These are phyloP conservation scores for Penicillium verhagenii DNA, from an alignment of 495 filamentous ascomycete genomes.

Conservation along the genomic window DNA sequence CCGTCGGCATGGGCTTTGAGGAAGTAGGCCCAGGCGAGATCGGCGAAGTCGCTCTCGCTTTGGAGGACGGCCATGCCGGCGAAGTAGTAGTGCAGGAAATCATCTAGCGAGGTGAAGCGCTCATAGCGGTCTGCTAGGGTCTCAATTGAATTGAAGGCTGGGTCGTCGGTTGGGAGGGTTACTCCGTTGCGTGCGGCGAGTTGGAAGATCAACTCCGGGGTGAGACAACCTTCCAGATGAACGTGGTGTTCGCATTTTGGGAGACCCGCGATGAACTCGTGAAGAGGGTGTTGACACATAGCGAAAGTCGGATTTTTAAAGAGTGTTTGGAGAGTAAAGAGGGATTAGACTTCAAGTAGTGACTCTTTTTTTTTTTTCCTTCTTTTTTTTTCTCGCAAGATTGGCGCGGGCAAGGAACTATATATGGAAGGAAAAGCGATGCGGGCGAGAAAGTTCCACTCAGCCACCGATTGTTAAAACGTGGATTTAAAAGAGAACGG, in stretches of 20 bases:
- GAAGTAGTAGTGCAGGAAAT: conserved; percentile 79
- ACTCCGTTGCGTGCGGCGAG: conserved; percentile 65
- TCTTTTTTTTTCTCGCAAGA: too few relatives aligned
- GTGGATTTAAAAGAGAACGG: background rate
- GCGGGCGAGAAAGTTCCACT: background rate
- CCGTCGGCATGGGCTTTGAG: conserved; percentile 59
- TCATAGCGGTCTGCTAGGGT: conserved; percentile 60
- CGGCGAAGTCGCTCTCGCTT: conserved; percentile 62
- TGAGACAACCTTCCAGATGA: conserved; percentile 71
- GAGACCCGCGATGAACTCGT: conserved; percentile 62
- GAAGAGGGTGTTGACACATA: conserved; percentile 43
- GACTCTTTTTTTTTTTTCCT: background rate
- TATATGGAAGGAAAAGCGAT: background rate
- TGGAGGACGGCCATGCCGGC: conserved; percentile 68
- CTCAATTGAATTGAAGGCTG: conserved; percentile 58
- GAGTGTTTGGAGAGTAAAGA: background rate
- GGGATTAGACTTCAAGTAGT: background rate
- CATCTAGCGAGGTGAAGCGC: conserved; percentile 66
- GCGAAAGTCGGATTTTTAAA: background rate
- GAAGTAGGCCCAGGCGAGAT: conserved; percentile 74
- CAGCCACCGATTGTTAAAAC: background rate
- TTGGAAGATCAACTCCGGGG: conserved; percentile 64
- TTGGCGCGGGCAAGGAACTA: background rate
- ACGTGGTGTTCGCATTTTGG: conserved; percentile 83
- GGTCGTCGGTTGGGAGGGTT: conserved; percentile 48